Evolutionary conservation across 2,329 filamentous ascomycete species (phyloP), one percentile per base, ranked within the genome.

Genomic region (Drechmeria coniospora): DNA sequence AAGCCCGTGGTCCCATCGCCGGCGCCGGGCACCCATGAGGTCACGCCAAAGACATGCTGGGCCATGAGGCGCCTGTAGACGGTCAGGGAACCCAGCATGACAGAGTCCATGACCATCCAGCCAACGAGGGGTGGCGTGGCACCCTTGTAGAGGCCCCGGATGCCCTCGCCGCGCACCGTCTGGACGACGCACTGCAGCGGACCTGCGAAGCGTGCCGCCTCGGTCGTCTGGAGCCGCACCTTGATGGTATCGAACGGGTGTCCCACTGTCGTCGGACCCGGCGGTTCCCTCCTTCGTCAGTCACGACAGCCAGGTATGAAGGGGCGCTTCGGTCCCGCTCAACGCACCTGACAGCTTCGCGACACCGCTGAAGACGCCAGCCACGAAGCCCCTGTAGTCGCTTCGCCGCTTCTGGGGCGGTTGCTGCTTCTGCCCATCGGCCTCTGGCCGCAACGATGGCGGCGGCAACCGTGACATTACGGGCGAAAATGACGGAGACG

Each of bases 31-130:
- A 41, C 38, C 38, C 43, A 43, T 11, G 31, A 29, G 9, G 44
- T 44, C 15, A 50, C 71, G 40, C 64, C 66, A 56, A 90, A 94
- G 43, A 94, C 57, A 41, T 83, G 68, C 45, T 90, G 76, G 37
- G 79, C 77, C 11, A 95, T 61, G 25, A 94, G 53, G 26, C 81
- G 77, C 21, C 87, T 79, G 59, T 95, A 95, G 27, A 92, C 68
- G 15, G 80, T 92, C 39, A 98, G 62, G 12, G 81, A 92, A 23
- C 90, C 90, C 19, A 95, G 68, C 86, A 95, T 93, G 33, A 76
- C 50, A 23, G 61, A 68, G 59, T 98, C 90, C 87, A 95, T 95
- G 46, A 92, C 82, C 79, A 95, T 93, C 90, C 90, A 95, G 42
- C 90, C 90, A 28, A 94, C 73, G 26, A 95, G 63, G 28, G 90